These are phyloP conservation scores for Pseudopyrenochaeta lycopersici DNA, from an alignment of 2,329 filamentous ascomycete genomes.

Conservation along the genomic window DNA sequence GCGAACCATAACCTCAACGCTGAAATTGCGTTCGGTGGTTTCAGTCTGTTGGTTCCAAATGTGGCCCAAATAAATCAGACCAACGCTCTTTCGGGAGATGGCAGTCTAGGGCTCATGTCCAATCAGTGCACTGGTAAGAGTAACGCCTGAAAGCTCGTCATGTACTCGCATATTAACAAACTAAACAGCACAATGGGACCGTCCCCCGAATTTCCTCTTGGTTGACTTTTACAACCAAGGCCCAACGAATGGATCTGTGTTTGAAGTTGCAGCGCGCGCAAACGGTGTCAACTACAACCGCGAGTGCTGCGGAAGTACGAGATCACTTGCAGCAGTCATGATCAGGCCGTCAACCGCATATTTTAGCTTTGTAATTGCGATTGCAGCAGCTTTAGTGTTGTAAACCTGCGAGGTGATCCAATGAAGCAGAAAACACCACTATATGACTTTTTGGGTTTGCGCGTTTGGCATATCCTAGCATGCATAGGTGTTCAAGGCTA, in stretches of 20 bases:
- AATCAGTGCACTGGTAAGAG: conserved; percentile 46
- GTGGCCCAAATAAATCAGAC: conserved; percentile 45
- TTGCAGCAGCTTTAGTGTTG: conserved; percentile 26
- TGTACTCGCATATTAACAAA: conserved; percentile 10
- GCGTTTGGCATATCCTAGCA: no score
- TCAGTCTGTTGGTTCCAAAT: conserved; percentile 47
- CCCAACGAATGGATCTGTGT: conserved; percentile 48
- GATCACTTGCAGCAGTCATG: conserved; percentile 18
- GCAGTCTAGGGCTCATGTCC: conserved; percentile 45
- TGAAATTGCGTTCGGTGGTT: conserved; percentile 56
- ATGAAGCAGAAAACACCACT: no score
- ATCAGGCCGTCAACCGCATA: conserved; percentile 21
- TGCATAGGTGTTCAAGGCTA: no score
- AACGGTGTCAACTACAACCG: conserved; percentile 77
- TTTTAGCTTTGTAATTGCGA: conserved; percentile 26
- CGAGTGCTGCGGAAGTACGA: conserved; percentile 63
- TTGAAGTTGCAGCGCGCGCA: conserved; percentile 55
- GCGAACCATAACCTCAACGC: conserved; percentile 95
- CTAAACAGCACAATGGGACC: conserved; percentile 40
- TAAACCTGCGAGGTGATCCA: conserved; percentile 5
- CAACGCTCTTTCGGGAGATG: conserved; percentile 44
- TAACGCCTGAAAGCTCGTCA: not conserved
- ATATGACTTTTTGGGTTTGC: no score
- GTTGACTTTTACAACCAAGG: conserved; percentile 54
- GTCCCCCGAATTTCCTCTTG: conserved; percentile 52